These are phyloP conservation scores for Daldinia eschscholtzii DNA, from an alignment of 2,329 filamentous ascomycete species.

Conservation along the genomic window DNA sequence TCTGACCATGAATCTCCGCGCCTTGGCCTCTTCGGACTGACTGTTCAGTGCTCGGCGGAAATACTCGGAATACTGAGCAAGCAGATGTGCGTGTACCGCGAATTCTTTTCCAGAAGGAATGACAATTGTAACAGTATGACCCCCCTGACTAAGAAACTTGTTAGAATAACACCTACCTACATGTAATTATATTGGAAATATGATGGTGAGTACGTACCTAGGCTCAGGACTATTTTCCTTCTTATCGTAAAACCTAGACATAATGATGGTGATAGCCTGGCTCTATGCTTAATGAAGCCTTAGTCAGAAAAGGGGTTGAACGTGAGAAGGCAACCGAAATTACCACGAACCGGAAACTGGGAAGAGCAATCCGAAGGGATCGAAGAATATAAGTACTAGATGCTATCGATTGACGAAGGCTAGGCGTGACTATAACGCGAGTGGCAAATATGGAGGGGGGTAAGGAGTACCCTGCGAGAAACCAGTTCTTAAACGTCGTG, in stretches of 20 bases:
- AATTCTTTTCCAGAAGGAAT: neutral
- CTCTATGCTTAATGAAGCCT: too few species aligned
- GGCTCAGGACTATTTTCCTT: neutral
- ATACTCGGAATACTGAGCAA: slow-evolving; percentile 23
- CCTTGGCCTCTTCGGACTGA: neutral
- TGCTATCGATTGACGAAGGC: too few species aligned
- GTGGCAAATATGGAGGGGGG: neutral
- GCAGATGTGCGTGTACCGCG: slow-evolving; percentile 19
- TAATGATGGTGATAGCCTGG: neutral
- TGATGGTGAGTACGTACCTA: slow-evolving; percentile 3
- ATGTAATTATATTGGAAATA: neutral
- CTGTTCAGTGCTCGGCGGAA: slow-evolving; percentile 20
- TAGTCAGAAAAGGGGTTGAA: too few species aligned
- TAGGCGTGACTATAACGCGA: neutral
- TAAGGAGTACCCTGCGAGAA: neutral
- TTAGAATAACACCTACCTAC: neutral
- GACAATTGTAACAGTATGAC: neutral
- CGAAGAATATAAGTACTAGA: too few species aligned
- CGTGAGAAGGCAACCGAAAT: too few species aligned
- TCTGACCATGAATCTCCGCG: neutral
- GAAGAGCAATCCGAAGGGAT: too few species aligned
- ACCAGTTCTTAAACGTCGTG: neutral
- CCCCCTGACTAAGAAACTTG: neutral
- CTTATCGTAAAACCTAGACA: neutral
- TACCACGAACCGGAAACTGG: too few species aligned